Evolutionary conservation across 2,329 filamentous ascomycete species (phyloP).

Genomic region (Eutypella sp.): DNA sequence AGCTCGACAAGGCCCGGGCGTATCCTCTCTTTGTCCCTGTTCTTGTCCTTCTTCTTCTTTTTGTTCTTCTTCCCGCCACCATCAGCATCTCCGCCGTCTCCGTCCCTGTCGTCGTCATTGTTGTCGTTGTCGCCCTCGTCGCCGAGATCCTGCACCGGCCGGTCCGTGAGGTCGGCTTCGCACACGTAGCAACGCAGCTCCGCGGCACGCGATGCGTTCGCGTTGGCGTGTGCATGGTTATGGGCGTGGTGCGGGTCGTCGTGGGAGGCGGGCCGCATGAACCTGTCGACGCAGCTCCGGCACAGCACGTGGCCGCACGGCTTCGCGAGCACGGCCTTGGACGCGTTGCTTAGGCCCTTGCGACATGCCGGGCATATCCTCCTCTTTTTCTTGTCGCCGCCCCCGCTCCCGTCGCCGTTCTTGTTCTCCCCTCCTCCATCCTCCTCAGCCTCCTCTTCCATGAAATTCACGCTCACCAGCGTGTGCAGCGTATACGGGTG

Average conservation of each 20-base stretch:
- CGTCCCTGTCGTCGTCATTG: slow-evolving; percentile 29
- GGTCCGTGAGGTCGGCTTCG: slow-evolving; percentile 65
- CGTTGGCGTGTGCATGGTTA: slow-evolving; percentile 35
- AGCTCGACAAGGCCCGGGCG: slow-evolving; percentile 73
- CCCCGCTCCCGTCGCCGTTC: slow-evolving; percentile 35
- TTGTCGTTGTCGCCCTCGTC: slow-evolving; percentile 17
- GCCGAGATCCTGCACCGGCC: slow-evolving; percentile 30
- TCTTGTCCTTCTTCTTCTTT: slow-evolving; percentile 40
- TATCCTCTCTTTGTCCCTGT: slow-evolving; percentile 48
- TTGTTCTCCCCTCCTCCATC: slow-evolving; percentile 23
- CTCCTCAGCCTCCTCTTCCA: slow-evolving; percentile 57
- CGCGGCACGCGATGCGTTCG: too few species aligned
- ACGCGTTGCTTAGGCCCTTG: slow-evolving; percentile 75
- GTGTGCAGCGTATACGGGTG: slow-evolving; percentile 76
- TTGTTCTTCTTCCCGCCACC: slow-evolving; percentile 32
- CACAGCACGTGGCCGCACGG: slow-evolving; percentile 92
- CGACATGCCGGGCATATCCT: slow-evolving; percentile 73
- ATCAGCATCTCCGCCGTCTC: slow-evolving; percentile 22
- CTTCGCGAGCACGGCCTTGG: slow-evolving; percentile 76
- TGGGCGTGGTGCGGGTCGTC: slow-evolving; percentile 54
- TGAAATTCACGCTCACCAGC: slow-evolving; percentile 72
- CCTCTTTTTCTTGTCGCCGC: slow-evolving; percentile 35
- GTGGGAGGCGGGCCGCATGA: slow-evolving; percentile 56
- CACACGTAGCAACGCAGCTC: slow-evolving; percentile 84
- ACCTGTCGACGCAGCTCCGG: slow-evolving; percentile 75